Evolutionary conservation across 2,329 filamentous ascomycete species (phyloP).

Genomic region (Amauroascus verrucosus): DNA sequence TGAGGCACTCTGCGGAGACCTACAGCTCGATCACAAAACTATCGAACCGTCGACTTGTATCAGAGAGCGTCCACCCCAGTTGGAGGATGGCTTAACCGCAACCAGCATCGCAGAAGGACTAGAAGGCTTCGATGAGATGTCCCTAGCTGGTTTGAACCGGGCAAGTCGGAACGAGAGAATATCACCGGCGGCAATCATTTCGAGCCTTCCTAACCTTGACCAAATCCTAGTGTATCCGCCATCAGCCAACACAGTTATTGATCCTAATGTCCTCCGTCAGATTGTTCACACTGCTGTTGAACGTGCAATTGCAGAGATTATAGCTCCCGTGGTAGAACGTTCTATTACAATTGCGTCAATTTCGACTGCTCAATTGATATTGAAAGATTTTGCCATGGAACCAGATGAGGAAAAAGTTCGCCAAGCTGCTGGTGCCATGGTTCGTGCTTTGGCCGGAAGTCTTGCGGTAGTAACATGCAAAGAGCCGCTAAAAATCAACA

Average conservation of each 20-base stretch:
- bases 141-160: slow-evolving; percentile 62
- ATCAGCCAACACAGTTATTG: slow-evolving; percentile 65
- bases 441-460: slow-evolving; percentile 86
- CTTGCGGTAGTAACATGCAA: slow-evolving; percentile 96
- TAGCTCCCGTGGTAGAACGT: slow-evolving; percentile 90
- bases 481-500: slow-evolving; percentile 89
- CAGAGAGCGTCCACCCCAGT: slow-evolving; percentile 59
- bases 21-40: slow-evolving; percentile 82
- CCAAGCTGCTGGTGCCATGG: slow-evolving; percentile 82
- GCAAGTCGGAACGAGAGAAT: slow-evolving; percentile 60
- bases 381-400: slow-evolving; percentile 93
- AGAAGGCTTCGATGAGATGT: slow-evolving; percentile 74
- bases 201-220: slow-evolving; percentile 73
- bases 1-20: slow-evolving; percentile 87
- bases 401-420: slow-evolving; percentile 78
- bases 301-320: slow-evolving; percentile 88
- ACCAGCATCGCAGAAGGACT: slow-evolving; percentile 55
- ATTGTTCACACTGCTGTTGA: slow-evolving; percentile 82
- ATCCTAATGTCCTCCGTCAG: slow-evolving; percentile 52
- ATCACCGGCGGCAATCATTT: slow-evolving; percentile 65
- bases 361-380: slow-evolving; percentile 86
- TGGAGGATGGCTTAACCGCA: slow-evolving; percentile 43
- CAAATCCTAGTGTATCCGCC: slow-evolving; percentile 69
- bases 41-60: slow-evolving; percentile 84
- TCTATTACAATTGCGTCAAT: slow-evolving; percentile 98